Percentiles rank a stretch among this genome's conserved stretches.
Conservation (phyloP, 768 basidiomycete species). For the Suillus subalutaceus region DNA sequence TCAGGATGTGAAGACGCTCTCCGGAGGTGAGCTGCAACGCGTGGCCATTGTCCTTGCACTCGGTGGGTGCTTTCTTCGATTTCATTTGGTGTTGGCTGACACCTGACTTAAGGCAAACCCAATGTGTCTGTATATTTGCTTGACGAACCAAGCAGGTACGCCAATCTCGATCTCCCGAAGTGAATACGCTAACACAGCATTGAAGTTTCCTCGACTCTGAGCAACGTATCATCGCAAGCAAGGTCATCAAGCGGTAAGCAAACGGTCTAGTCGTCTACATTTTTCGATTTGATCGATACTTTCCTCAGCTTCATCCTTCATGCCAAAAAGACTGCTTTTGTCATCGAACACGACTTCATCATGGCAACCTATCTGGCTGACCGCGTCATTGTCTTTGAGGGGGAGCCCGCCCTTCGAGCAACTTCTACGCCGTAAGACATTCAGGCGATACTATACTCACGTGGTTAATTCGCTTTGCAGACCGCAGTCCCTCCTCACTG, state of each 20-base stretch:
- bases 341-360: conserved; percentile 99
- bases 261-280: neutral
- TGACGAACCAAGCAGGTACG: conserved; percentile 87
- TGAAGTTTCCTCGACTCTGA: conserved; percentile 94
- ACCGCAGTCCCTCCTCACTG: conserved; percentile 91
- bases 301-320: conserved; percentile 82
- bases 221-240: conserved; percentile 97
- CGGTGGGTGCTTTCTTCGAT: conserved; percentile 46
- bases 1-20: conserved; percentile 97
- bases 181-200: conserved; percentile 7
- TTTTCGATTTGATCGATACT: conserved; percentile 7
- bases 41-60: conserved; percentile 95
- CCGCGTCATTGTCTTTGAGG: conserved; percentile 92
- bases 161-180: conserved; percentile 14
- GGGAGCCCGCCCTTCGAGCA: conserved; percentile 82
- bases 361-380: conserved; percentile 99
- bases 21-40: conserved; percentile 97
- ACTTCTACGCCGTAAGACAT: conserved; percentile 84
- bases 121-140: conserved; percentile 90
- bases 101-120: conserved; percentile 57
- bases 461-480: conserved; percentile 40
- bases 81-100: neutral
- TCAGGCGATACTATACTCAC: conserved; percentile 1
- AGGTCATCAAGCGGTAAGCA: conserved; percentile 91
- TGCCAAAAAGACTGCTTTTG: conserved; percentile 96